Percentiles rank a stretch among this genome's conserved stretches.
phyloP scores from a whole-genome alignment of 2,329 filamentous ascomycete species.

The Cadophora gregata region DNA sequence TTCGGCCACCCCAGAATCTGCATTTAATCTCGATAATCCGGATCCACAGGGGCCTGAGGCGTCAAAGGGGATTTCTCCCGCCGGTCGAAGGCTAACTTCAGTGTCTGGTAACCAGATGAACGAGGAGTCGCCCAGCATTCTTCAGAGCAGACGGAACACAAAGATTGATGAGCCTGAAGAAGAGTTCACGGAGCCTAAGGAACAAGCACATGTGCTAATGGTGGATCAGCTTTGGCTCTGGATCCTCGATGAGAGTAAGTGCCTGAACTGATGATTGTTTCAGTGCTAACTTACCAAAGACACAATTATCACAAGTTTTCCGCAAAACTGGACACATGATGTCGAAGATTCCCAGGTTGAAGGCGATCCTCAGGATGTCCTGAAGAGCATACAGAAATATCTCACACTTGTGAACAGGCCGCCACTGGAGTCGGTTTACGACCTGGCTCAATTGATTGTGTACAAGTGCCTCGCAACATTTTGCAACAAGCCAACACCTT shows the following conservation, averaged over 20 bases:
- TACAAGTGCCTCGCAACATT: slow-evolving; percentile 21
- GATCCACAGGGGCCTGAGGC: background rate
- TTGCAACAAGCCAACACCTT: slow-evolving; percentile 17
- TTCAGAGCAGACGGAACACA: background rate
- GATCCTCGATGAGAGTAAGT: slow-evolving; percentile 45
- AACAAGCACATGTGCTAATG: slow-evolving; percentile 44
- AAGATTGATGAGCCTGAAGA: background rate
- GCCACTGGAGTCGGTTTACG: slow-evolving; percentile 20
- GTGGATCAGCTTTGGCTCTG: slow-evolving; percentile 52
- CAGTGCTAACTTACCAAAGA: slow-evolving; percentile 4
- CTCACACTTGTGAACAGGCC: slow-evolving; percentile 17
- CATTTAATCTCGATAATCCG: background rate
- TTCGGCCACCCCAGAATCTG: background rate
- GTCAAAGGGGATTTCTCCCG: background rate
- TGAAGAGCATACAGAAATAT: slow-evolving; percentile 19
- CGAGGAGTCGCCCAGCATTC: background rate
- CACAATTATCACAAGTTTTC: slow-evolving; percentile 29
- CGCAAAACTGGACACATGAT: slow-evolving; percentile 22
- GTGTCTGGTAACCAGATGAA: background rate
- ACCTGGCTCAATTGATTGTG: slow-evolving; percentile 24
- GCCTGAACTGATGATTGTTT: background rate
- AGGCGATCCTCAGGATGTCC: slow-evolving; percentile 21
- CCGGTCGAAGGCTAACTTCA: background rate
- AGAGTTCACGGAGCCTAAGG: background rate
- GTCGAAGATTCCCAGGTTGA: slow-evolving; percentile 5